Conservation (phyloP, 495 filamentous ascomycete species). For the Aspergillus sclerotioniger region DNA sequence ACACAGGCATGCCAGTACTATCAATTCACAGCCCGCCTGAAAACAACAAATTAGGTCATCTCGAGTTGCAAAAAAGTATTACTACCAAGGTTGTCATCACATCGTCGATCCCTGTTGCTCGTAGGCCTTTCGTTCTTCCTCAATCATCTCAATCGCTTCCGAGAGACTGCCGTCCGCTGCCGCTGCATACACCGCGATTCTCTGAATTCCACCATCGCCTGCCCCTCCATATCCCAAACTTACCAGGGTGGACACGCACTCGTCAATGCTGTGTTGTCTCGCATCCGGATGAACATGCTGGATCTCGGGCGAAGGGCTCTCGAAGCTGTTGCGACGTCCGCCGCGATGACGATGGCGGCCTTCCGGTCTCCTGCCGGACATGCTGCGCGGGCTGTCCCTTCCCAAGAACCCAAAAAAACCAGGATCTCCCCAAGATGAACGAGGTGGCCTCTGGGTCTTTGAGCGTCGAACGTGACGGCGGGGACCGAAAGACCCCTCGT, state of each 20-base stretch:
- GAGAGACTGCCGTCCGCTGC: conserved; percentile 45
- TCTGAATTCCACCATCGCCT: conserved; percentile 39
- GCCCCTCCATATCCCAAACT: conserved; percentile 50
- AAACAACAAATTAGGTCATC: conserved; percentile 1
- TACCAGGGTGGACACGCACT: conserved; percentile 46
- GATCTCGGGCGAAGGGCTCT: not conserved
- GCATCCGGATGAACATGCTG: not conserved
- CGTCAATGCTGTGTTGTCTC: conserved; percentile 33
- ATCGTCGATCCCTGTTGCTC: conserved; percentile 24
- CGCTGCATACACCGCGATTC: conserved; percentile 52
- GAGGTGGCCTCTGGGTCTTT: conserved; percentile 21
- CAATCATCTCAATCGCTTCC: conserved; percentile 57
- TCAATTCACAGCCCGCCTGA: conserved; percentile 1
- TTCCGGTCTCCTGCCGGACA: not conserved
- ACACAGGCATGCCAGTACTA: not conserved
- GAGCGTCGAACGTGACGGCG: conserved; percentile 23
- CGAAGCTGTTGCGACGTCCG: not conserved
- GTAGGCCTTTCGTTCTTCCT: conserved; percentile 53
- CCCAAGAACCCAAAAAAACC: conserved; percentile 6
- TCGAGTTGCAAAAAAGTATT: not conserved
- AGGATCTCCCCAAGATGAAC: conserved; percentile 15
- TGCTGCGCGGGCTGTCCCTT: not conserved
- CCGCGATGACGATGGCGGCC: not conserved
- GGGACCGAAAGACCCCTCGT: not conserved
- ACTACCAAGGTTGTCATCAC: conserved; percentile 9